Base-by-base conservation (phyloP, 1,139 yeast genomes). In the Kazachstania sp. region DNA sequence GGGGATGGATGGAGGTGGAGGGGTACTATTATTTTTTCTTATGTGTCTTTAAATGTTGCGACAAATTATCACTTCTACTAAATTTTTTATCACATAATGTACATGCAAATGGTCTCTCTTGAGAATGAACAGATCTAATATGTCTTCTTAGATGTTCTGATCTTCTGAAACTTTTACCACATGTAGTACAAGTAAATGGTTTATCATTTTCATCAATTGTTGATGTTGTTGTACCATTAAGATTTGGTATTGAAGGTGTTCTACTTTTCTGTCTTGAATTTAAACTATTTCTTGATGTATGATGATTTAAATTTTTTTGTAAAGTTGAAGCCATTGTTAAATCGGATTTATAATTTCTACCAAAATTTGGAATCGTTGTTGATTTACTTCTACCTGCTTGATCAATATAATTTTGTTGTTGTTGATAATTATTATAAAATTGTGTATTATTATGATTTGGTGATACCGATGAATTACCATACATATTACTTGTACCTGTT, bases 61-160 rank as follows among this genome's bases (percentile, higher is more conserved):
- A 79, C 54, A 85, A 71, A 60, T 85, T 85, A 63, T 85, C 95
- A 19, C 86, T 77, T 51, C 95, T 71, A 52, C 88, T 80, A 60
- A 85, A 85, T 61, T 79, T 79, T 69, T 84, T 85, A 48, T 79
- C 78, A 60, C 95, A 85, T 43, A 75, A 72, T 32, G 70, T 66
- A 63, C 94, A 85, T 51, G 75, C 81, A 64, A 77, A 85, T 1
- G 94, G 94, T 62, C 85, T 78, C 52, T 83, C 86, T 46, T 62
- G 57, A 2, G 72, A 61, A 61, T 81, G 86, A 51, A 84, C 77
- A 1, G 87, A 81, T 52, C 92, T 70, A 60, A 81, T 75, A 60
- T 85, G 95, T 49, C 95, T 72, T 61, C 83, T 83, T 55, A 85
- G 70, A 63, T 85, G 95, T 60, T 85, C 95, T 57, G 81, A 84